Evolutionary conservation across 768 basidiomycete genomes (phyloP).

Genomic region (Russula emetica): DNA sequence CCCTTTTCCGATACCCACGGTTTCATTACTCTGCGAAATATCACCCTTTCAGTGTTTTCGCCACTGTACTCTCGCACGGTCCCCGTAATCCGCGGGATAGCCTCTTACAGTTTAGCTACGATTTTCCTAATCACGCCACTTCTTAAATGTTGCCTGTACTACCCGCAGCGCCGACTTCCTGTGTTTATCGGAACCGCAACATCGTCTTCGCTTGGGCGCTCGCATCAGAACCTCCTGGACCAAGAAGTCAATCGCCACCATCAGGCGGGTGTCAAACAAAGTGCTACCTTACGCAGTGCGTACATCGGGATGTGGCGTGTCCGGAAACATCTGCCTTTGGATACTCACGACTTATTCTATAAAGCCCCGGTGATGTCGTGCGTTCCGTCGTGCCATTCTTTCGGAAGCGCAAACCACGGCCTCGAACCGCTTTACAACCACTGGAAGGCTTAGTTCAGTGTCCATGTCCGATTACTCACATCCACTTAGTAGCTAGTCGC

Average conservation of each 20-base stretch:
- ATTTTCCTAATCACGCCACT: neutral
- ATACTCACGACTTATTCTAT: neutral
- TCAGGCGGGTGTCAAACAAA: neutral
- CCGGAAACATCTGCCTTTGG: neutral
- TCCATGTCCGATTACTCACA: neutral
- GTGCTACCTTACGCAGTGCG: neutral
- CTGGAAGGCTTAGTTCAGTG: neutral
- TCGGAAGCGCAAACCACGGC: neutral
- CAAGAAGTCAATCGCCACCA: neutral
- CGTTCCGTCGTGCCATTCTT: neutral
- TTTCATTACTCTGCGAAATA: neutral
- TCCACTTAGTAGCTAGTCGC: neutral
- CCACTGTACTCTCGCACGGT: neutral
- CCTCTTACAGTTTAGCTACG: neutral
- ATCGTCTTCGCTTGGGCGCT: neutral
- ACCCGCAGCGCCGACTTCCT: neutral
- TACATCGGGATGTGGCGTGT: neutral
- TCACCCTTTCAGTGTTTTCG: neutral
- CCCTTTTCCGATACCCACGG: slow-evolving; percentile 2
- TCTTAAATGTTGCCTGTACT: neutral
- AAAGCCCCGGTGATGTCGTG: neutral
- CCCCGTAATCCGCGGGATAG: slow-evolving; percentile 4
- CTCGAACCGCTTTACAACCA: neutral
- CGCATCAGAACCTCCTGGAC: neutral
- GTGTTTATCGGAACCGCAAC: neutral